Base-by-base conservation (phyloP, 2,329 filamentous ascomycete genomes). In the Fusarium piperis region DNA sequence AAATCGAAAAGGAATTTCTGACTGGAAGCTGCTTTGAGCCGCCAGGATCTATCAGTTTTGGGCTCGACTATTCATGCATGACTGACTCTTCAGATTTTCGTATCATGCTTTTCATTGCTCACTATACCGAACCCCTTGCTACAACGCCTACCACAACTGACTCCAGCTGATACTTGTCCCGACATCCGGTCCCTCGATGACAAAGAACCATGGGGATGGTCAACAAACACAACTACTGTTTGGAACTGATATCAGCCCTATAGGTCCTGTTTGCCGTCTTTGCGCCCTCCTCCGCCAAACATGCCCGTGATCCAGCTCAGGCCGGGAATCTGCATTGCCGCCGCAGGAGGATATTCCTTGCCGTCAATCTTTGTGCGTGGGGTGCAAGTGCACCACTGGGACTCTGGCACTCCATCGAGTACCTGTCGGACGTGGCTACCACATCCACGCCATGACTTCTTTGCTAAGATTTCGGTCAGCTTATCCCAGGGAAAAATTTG, bases 371-470 rank as follows among this genome's bases (percentile, higher is more conserved):
- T 82, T 60, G 84, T 80, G 68, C 79, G 81, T 33, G 85, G 85
- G 63, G 80, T 76, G 78, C 85, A 87, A 10, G 81, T 82, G 77
- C 85, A 87, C 85, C 85, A 85, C 48, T 86, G 75, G 13, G 81
- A 78, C 75, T 86, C 81, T 32, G 83, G 79, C 5, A 86, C 78
- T 62, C 81, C 79, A 33, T 78, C 71, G 48, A 87, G 80, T n/a
- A 84, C 85, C 15, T 80, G 76, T 10, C 83, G 79, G 64, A 87
- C 82, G 73, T 87, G 85, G 62, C 69, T 79, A 56, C 85, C 85
- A 78, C 85, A 87, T 67, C 85, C 85, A 67, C 84, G 83, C 85
- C 85, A 87, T 28, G 84, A 77, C 72, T 83, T 81, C 76, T 85
- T 86, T 30, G 82, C 85, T 87, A 4, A 5, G 36, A 15, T 28